A percentile compares a stretch with the other conserved stretches of the same genome.
phyloP scores from a whole-genome alignment of 306 rosid species.

The Quercus alba region DNA sequence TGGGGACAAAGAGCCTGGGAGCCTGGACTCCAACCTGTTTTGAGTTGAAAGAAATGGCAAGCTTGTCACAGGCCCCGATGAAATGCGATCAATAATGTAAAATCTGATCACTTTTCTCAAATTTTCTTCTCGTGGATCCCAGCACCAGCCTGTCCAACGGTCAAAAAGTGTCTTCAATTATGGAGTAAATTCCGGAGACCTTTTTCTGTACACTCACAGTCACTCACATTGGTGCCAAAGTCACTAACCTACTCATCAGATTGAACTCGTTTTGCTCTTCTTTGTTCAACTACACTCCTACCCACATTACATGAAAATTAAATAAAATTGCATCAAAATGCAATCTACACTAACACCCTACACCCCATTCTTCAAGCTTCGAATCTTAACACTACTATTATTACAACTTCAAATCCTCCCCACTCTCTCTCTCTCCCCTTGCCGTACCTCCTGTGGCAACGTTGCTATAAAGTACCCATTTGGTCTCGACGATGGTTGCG shows the following conservation, averaged over 20 bases:
- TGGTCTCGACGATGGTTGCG: conserved; percentile 87
- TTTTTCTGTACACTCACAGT: not conserved
- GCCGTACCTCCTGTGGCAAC: conserved; percentile 69
- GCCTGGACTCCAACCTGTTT: not conserved
- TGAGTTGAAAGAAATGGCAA: not conserved
- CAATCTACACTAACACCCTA: conserved; percentile 19
- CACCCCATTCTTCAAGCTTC: conserved; percentile 20
- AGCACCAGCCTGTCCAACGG: conserved; percentile 48
- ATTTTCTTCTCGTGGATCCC: conserved; percentile 20
- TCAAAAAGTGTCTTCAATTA: conserved; percentile 28
- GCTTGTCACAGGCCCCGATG: not conserved
- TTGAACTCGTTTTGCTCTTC: conserved; percentile 5
- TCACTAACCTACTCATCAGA: not conserved
- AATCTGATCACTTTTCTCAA: not conserved
- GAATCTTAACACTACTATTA: conserved; percentile 1
- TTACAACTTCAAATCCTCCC: conserved; percentile 29
- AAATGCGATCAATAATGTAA: not conserved
- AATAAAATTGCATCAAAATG: conserved; percentile 3
- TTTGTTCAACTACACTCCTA: not conserved
- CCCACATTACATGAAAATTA: not conserved
- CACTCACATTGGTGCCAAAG: not conserved
- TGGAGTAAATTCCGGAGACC: conserved; percentile 42
- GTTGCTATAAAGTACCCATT: conserved; percentile 77
- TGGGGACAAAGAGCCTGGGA: not conserved
- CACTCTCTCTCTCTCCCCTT: conserved; percentile 40